Base-by-base conservation (phyloP, 2,329 filamentous ascomycete genomes). In the Stachybotrys echinatus region DNA sequence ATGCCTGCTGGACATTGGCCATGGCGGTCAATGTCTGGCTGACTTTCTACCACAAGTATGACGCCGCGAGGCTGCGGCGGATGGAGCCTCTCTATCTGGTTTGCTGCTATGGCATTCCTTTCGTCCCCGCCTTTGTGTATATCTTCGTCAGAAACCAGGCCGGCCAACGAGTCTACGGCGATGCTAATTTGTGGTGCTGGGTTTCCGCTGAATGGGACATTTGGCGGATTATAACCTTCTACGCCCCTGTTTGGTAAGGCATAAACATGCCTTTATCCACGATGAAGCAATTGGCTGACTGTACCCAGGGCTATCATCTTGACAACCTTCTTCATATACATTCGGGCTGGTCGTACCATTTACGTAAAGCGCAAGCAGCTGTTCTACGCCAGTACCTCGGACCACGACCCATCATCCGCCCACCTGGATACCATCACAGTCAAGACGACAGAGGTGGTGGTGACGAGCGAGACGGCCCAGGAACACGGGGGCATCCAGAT, bases 11-110 rank as follows among this genome's bases (percentile, higher is more conserved):
- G 87, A 85, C 85, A 1, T 73, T 90, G 54, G 83, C 83, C 48
- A 92, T 92, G 88, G 87, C 88, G 1, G 74, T 83, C 56, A 92
- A 92, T 62, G 87, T 92, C 48, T 88, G 88, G 63, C 69, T 92
- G 10, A 89, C 87, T 0, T 88, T 92, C 61, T 89, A 89, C 65
- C 74, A 74, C 55, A 84, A 84, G 53, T 89, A 83, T 59, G 80
- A 85, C 51, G 78, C 82, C 1, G 65, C 73, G 1, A 76, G 79
- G 48, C 72, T 92, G 19, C 80, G 79, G 17, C 72, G 65, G 40
- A 74, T 91, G 57, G 88, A 92, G 61, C 76, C 81, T 48, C 82
- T 76, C 53, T 92, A 92, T 56, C 61, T 87, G 1, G 14, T 82
- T 1, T 58, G 74, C 49, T 88, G 85, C 64, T 92, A 91, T 56